Evolutionary conservation across 1,139 yeast genomes (phyloP).

Genomic region (Sugiyamaella castrensis): DNA sequence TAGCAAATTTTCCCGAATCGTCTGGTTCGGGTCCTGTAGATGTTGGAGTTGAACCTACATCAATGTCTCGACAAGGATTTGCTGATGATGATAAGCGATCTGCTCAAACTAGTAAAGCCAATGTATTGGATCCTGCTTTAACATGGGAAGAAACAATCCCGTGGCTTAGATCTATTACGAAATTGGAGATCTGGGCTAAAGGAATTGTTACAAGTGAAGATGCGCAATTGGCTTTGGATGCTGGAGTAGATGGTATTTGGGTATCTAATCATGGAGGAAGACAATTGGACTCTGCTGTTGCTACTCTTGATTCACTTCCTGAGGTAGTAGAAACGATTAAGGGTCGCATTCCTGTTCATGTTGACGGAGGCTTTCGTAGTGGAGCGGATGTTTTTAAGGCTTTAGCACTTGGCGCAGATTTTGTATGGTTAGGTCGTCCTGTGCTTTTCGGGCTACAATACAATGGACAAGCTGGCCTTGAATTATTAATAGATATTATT

Average conservation of each 20-base stretch:
- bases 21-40: conserved; percentile 30
- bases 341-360: conserved; percentile 53
- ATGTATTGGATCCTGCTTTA: conserved; percentile 66
- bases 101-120: conserved; percentile 26
- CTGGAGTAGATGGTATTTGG: conserved; percentile 60
- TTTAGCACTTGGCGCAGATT: conserved; percentile 67
- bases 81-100: conserved; percentile 17
- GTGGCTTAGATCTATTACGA: conserved; percentile 39
- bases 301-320: conserved; percentile 62
- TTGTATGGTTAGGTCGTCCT: conserved; percentile 68
- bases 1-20: conserved; percentile 34
- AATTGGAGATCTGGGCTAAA: conserved; percentile 44
- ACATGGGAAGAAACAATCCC: conserved; percentile 56
- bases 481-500: conserved; percentile 33
- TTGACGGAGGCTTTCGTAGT: conserved; percentile 68
- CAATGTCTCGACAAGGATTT: conserved; percentile 23
- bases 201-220: conserved; percentile 63
- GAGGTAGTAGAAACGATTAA: conserved; percentile 52
- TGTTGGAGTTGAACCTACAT: conserved; percentile 31
- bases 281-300: conserved; percentile 59
- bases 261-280: conserved; percentile 72
- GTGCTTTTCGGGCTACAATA: conserved; percentile 63
- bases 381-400: conserved; percentile 70
- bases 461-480: conserved; percentile 65
- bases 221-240: conserved; percentile 53